These are phyloP conservation scores for Botrytis aclada DNA, from an alignment of 2,329 filamentous ascomycete genomes.

Conservation along the genomic window DNA sequence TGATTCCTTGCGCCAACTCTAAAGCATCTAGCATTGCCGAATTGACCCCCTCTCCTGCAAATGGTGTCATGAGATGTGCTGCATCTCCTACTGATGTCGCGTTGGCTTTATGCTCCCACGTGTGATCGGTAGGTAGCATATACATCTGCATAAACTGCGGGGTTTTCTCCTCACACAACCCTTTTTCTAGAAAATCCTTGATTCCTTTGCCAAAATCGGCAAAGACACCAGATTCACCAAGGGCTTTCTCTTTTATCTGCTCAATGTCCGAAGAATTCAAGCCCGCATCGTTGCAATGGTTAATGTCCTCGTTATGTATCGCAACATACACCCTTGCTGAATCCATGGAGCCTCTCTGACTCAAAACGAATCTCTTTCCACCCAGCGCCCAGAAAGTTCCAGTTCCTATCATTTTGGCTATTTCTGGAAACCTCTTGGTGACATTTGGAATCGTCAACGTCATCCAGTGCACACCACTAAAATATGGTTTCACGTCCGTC, in stretches of 20 bases:
- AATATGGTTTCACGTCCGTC: slow-evolving; percentile 29
- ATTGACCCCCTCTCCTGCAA: slow-evolving; percentile 45
- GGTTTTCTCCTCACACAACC: slow-evolving; percentile 3
- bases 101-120: slow-evolving; percentile 33
- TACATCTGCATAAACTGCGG: slow-evolving; percentile 11
- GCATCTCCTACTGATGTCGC: slow-evolving; percentile 50
- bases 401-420: slow-evolving; percentile 21
- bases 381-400: slow-evolving; percentile 22
- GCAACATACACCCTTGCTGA: slow-evolving; percentile 26
- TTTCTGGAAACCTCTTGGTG: slow-evolving; percentile 15
- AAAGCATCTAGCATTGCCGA: slow-evolving; percentile 41
- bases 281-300: slow-evolving; percentile 6
- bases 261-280: neutral
- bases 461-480: slow-evolving; percentile 20
- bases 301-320: slow-evolving; percentile 7
- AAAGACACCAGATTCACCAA: slow-evolving; percentile 15
- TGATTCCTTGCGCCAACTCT: slow-evolving; percentile 33
- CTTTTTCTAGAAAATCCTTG: slow-evolving; percentile 18
- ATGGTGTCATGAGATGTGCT: slow-evolving; percentile 48
- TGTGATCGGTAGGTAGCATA: slow-evolving; percentile 22
- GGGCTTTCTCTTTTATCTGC: slow-evolving; percentile 15
- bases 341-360: slow-evolving; percentile 21
- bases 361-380: slow-evolving; percentile 17
- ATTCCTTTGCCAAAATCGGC: neutral
- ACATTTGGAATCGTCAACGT: slow-evolving; percentile 25